Evolutionary conservation across 2,329 filamentous ascomycete genomes (phyloP).

Genomic region (Aotearoamyces nothofagi): DNA sequence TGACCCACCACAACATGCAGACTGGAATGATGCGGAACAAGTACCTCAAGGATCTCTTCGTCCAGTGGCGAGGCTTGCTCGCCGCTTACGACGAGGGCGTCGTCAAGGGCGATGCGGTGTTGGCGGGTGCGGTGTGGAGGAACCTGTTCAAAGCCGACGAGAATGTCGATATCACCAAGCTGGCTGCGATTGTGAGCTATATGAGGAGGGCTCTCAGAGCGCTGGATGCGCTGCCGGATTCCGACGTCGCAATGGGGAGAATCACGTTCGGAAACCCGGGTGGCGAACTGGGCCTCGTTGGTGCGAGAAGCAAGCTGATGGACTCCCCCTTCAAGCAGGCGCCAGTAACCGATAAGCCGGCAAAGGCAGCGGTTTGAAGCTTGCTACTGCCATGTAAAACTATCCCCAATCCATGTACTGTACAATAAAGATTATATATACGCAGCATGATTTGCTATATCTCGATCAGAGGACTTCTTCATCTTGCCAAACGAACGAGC

Average conservation of each 20-base stretch:
- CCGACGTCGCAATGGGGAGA: slow-evolving; percentile 28
- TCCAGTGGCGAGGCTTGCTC: slow-evolving; percentile 81
- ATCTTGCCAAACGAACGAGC: no score
- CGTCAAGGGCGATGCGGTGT: slow-evolving; percentile 58
- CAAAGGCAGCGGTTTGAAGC: no score
- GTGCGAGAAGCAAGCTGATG: slow-evolving; percentile 23
- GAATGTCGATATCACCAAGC: slow-evolving; percentile 42
- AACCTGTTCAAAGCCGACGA: slow-evolving; percentile 72
- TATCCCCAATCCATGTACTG: no score
- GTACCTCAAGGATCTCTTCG: slow-evolving; percentile 75
- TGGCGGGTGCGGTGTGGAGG: slow-evolving; percentile 78
- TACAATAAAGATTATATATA: no score
- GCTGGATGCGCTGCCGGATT: slow-evolving; percentile 36
- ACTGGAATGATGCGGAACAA: slow-evolving; percentile 43
- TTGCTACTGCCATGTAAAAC: no score
- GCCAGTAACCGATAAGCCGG: no score
- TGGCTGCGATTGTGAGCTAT: slow-evolving; percentile 48
- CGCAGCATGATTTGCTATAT: no score
- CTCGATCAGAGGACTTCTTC: no score
- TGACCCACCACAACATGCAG: slow-evolving; percentile 57
- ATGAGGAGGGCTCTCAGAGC: slow-evolving; percentile 40
- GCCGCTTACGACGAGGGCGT: slow-evolving; percentile 76
- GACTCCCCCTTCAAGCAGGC: no score
- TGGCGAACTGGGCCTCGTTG: slow-evolving; percentile 21
- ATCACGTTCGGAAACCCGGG: slow-evolving; percentile 34